Evolutionary conservation across 2,329 filamentous ascomycete species (phyloP), one percentile per base, ranked within the genome.

Genomic region (Trichocomaceae sp.): DNA sequence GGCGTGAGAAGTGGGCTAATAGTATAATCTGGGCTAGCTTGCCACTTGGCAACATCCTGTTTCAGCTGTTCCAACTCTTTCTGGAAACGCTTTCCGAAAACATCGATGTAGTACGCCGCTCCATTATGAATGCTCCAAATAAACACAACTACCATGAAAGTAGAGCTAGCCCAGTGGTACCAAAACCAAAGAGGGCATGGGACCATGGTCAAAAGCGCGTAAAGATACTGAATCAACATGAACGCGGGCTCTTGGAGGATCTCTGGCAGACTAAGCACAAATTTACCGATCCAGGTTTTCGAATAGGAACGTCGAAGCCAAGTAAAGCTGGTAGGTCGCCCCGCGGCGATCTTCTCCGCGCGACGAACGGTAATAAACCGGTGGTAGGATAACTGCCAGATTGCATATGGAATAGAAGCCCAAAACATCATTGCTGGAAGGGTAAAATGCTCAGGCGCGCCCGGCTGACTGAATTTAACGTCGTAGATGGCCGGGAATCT

Each of bases 71-170:
- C 91, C 12, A 99, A 79, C 71, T 99, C 93, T 67, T 92, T 96
- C 76, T 99, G 90, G 78, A 99, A 97, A 2, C 91, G 84, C 64
- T 88, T 95, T 52, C 95, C 93, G 69, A 97, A 99, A 1, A 97
- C 89, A 64, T 99, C 93, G 66, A 99, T 97, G 72, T 99, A 99
- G 72, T 88, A 99, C 0, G 91, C 97, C 17, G 93, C 90, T 31
- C 93, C 93, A 63, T 99, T 99, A 76, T 96, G 95, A 54, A 96
- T 87, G 63, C 89, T 95, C 90, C 91, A 96, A 44, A 83, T 79
- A 66, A 99, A 97, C n/a, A 99, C 84, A 2, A 82, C 74, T 53
- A 86, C 77, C 46, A 99, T 77, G 72, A 96, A 99, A 0, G 70
- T 61, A 2, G 85, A 83, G 41, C 88, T 93, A 0, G 88, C 85